Evolutionary conservation across 1,284 basidiomycete species (phyloP), one percentile per base, ranked within the genome.

Genomic region (Cryptococcus depauperatus): DNA sequence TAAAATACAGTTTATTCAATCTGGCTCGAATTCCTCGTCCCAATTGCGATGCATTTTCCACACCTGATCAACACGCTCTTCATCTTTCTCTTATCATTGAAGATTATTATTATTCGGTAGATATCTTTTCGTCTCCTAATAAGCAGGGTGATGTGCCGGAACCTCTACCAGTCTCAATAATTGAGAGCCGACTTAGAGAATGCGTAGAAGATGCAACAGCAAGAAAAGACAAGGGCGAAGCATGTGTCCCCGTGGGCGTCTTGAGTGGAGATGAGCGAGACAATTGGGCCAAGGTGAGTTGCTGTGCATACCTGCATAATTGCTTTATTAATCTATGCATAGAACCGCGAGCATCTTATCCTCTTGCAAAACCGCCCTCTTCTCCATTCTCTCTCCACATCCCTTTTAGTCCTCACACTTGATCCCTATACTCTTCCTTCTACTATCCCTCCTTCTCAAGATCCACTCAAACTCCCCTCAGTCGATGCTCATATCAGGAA

Each of bases 261-360:
- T 74, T 96, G 46, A 86, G 81, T 35, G 80, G 83, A 2, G 88
- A 92, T 61, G 76, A 84, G 33, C 76, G 92, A 54, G 87, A 95
- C 69, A 74, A 66, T 10, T 97, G 92, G 92, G 78, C 86, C 14
- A 73, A 79, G 68, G 87, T 88, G 64, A 49, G 77, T 27, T 46
- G 33, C 22, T 37, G 26, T n/a, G 22, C n/a, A 28, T 7, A 37
- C 27, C 21, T 7, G 13, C 16, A 19, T 37, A 47, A 59, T 42
- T 47, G 57, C 46, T 58, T 54, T 25, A 39, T 57, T 57, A 45
- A 57, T 52, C 14, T 38, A 56, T 23, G 28, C 19, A 10, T 59
- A 87, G 82, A 85, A 87, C 56, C 78, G 86, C 33, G 72, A 79
- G 59, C 75, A 84, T 53, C 77, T 95, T 6, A 70, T 86, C 5